phyloP scores from a whole-genome alignment of 495 filamentous ascomycete species.

The Penicillium flavigenum region DNA sequence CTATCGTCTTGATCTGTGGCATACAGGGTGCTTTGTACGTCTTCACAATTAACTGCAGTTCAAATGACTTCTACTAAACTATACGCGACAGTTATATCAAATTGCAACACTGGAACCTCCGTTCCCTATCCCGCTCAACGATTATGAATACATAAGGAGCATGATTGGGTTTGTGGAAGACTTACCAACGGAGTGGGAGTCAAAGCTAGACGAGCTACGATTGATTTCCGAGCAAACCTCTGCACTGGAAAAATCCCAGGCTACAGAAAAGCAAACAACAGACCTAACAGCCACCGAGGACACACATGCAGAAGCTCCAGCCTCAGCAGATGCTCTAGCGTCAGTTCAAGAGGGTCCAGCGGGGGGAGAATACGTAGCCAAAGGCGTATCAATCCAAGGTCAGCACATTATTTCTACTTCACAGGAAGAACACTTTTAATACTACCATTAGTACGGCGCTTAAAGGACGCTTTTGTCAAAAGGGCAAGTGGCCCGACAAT shows the following conservation, averaged over 20 bases:
- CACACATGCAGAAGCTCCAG: neutral
- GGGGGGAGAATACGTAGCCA: neutral
- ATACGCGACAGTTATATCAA: neutral
- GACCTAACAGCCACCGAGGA: neutral
- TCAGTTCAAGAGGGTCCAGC: neutral
- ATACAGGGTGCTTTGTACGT: neutral
- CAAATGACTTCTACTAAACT: neutral
- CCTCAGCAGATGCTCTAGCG: too few relatives aligned
- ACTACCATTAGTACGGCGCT: neutral
- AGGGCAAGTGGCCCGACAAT: neutral
- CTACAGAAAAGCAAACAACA: neutral
- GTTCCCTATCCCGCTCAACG: neutral
- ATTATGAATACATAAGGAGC: neutral
- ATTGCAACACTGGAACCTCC: neutral
- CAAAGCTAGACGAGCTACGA: neutral
- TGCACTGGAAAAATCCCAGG: neutral
- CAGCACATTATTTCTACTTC: neutral
- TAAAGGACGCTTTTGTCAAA: neutral
- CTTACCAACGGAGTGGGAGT: neutral
- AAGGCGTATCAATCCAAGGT: neutral
- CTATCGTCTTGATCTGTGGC: neutral
- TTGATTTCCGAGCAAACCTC: neutral
- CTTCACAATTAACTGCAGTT: neutral
- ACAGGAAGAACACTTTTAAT: neutral
- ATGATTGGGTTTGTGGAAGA: neutral